Conservation (phyloP, 2,329 filamentous ascomycete species). For the Exophiala bonariae region DNA sequence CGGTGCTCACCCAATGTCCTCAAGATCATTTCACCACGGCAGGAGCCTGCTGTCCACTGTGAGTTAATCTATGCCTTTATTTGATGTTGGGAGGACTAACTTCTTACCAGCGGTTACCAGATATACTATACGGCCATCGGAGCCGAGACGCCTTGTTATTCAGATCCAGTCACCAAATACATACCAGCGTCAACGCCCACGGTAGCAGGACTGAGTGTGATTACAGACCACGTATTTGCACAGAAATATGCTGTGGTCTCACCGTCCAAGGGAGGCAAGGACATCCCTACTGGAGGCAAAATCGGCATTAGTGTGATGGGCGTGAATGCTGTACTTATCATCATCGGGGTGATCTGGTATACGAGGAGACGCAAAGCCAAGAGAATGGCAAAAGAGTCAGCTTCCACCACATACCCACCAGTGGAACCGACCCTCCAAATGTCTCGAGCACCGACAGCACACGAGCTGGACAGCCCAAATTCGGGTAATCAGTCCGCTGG, state of each 20-base stretch:
- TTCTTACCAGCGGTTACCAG: conserved; percentile 24
- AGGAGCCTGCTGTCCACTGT: conserved; percentile 29
- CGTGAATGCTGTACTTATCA: conserved; percentile 10
- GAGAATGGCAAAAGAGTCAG: conserved; percentile 11
- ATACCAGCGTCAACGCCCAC: conserved; percentile 27
- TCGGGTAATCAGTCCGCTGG: conserved; percentile 9
- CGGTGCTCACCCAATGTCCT: conserved; percentile 26
- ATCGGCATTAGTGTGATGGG: conserved; percentile 25
- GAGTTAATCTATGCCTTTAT: conserved; percentile 4
- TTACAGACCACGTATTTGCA: conserved; percentile 29
- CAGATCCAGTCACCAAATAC: conserved; percentile 16
- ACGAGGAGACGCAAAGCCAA: conserved; percentile 15
- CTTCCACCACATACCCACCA: conserved; percentile 25
- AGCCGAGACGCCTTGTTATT: conserved; percentile 28
- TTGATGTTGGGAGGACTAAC: conserved; percentile 10
- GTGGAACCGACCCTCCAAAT: conserved; percentile 22
- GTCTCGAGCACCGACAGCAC: conserved; percentile 17
- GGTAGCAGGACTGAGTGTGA: conserved; percentile 22
- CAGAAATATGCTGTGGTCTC: conserved; percentile 21
- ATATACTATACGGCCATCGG: conserved; percentile 28
- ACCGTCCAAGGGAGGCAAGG: background rate
- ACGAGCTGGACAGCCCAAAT: conserved; percentile 26
- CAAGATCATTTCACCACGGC: conserved; percentile 29
- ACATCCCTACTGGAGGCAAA: conserved; percentile 22
- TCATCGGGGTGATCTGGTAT: conserved; percentile 12